Conservation (phyloP, 2,329 filamentous ascomycete genomes). For the Hypoxylon sp. region DNA sequence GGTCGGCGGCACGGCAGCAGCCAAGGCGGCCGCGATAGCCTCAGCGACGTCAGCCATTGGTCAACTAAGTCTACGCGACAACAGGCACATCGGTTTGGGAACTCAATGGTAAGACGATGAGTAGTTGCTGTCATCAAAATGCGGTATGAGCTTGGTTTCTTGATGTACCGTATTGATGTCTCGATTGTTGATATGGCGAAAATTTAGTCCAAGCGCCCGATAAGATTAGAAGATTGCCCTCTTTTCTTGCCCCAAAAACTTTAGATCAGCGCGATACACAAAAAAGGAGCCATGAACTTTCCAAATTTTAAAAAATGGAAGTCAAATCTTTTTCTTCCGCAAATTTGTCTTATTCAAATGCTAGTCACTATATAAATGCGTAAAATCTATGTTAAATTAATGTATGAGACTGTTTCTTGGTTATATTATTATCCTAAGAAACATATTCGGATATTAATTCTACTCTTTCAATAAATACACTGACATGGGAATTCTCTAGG, state of each 20-base stretch:
- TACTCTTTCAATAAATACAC: background rate
- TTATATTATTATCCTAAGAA: background rate
- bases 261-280: slow-evolving; percentile 52
- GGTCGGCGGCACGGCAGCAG: slow-evolving; percentile 43
- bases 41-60: slow-evolving; percentile 53
- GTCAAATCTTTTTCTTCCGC: background rate
- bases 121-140: slow-evolving; percentile 14
- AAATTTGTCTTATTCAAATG: background rate
- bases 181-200: slow-evolving; percentile 45
- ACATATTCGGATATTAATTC: background rate
- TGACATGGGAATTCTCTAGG: background rate
- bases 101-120: slow-evolving; percentile 23
- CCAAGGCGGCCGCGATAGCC: slow-evolving; percentile 52
- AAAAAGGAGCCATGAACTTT: slow-evolving; percentile 35
- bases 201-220: slow-evolving; percentile 51
- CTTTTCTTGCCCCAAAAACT: slow-evolving; percentile 51
- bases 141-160: slow-evolving; percentile 8
- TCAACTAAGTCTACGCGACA: slow-evolving; percentile 38
- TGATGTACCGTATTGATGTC: slow-evolving; percentile 14
- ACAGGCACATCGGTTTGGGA: slow-evolving; percentile 25
- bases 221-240: slow-evolving; percentile 50
- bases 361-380: background rate
- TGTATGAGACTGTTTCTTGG: background rate
- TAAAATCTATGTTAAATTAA: background rate
- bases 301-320: slow-evolving; percentile 15